Base-by-base conservation (phyloP, 176 grass and related monocot species). In the Microstegium vimineum region DNA sequence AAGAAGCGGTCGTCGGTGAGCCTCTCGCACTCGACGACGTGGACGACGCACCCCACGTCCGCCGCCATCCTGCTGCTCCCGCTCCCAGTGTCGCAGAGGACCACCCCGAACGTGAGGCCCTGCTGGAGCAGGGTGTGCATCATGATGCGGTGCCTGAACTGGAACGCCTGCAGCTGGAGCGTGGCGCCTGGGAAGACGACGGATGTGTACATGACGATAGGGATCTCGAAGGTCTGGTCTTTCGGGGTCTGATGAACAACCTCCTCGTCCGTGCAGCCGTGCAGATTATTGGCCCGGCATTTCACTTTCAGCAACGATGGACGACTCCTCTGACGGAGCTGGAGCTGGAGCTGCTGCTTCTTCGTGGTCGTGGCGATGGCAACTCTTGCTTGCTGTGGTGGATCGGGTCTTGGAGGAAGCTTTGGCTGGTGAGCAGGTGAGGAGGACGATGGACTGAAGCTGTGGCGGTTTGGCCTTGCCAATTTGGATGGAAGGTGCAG, bases 81-180 rank as follows among this genome's bases (percentile, higher is more conserved):
- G 0, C 31, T 59, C n/a, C n/a, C n/a, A n/a, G n/a, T n/a, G n/a
- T n/a, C n/a, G n/a, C n/a, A n/a, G n/a, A n/a, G n/a, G n/a, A n/a
- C n/a, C n/a, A n/a, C n/a, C 18, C 88, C 88, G 3, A 90, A 86
- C 22, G 60, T 86, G 38, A 90, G 85, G 73, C 87, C 91, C 34
- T 85, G 85, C 77, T 90, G 87, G 20, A 99, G 85, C 2, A 99
- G 78, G 0, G 91, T 99, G 40, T 95, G 90, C 91, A 94, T 90
- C 96, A 99, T 99, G 76, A 99, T 94, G 67, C 96, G 92, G 84
- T 95, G 90, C 54, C 91, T 84, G 84, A 95, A 95, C 87, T 99
- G 91, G 47, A 92, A 95, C n/a, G 85, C 93, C 69, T 94, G 93
- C 66, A 99, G 79, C 56, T 90, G 87, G 10, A 92, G 46, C 22